Evolutionary conservation across 371 early-diverging fungal species (phyloP).

Genomic region (Rhizopus arrhizus): DNA sequence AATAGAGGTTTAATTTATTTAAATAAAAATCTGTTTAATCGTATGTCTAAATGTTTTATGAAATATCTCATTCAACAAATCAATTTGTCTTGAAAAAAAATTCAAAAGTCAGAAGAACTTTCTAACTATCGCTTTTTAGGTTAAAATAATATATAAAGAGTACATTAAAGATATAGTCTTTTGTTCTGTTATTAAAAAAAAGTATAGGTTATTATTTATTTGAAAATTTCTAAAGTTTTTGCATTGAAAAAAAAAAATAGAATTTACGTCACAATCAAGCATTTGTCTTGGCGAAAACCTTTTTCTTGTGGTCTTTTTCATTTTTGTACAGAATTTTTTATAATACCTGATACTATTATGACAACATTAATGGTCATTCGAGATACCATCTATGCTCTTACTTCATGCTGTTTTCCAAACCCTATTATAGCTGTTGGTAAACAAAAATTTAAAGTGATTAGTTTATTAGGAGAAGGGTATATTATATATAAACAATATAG

Average conservation of each 20-base stretch:
- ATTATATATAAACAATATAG: slow-evolving; percentile 2
- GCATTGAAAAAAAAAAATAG: background rate
- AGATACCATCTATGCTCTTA: slow-evolving; percentile 54
- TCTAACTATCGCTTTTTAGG: too few relatives aligned
- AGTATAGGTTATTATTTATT: too few relatives aligned
- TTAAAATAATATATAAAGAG: too few relatives aligned
- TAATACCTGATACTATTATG: slow-evolving; percentile 8
- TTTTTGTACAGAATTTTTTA: background rate
- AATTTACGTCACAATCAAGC: background rate
- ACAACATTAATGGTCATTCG: slow-evolving; percentile 25
- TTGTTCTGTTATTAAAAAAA: too few relatives aligned
- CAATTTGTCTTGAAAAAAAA: too few relatives aligned
- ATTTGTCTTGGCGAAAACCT: background rate
- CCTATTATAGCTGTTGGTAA: slow-evolving; percentile 60
- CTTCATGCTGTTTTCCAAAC: slow-evolving; percentile 62
- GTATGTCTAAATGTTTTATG: too few relatives aligned
- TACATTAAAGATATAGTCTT: too few relatives aligned
- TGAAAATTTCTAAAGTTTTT: background rate
- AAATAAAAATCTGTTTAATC: too few relatives aligned
- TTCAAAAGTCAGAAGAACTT: too few relatives aligned
- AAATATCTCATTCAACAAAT: too few relatives aligned
- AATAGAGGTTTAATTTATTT: too few relatives aligned
- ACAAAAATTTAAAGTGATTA: slow-evolving; percentile 61
- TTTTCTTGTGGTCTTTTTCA: background rate
- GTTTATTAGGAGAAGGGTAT: slow-evolving; percentile 74